Conservation (phyloP, 352 stramenopile species). For the Elongisporangium anandrum region DNA sequence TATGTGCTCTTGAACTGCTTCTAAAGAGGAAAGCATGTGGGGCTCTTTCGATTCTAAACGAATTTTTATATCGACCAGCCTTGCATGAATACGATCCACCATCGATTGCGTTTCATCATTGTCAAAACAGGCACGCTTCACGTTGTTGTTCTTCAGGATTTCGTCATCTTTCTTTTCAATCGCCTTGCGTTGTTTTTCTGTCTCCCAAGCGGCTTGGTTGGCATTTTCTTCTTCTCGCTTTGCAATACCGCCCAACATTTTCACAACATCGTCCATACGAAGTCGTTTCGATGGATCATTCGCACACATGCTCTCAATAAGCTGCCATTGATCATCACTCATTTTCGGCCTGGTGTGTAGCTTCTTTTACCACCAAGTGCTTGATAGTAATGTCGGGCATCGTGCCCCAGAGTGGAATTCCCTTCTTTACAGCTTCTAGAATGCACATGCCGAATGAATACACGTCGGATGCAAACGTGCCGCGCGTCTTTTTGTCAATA, state of each 20-base stretch:
- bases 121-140: neutral
- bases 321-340: neutral
- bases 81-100: neutral
- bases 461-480: neutral
- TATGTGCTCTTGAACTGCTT: neutral
- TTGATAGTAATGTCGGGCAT: neutral
- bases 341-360: neutral
- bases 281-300: slow-evolving; percentile 1
- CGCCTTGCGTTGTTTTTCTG: neutral
- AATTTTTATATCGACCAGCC: neutral
- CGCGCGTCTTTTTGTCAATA: neutral
- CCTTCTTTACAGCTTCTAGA: neutral
- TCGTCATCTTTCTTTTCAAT: neutral
- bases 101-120: neutral
- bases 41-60: neutral
- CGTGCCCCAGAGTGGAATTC: neutral
- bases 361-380: neutral
- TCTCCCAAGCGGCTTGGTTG: neutral
- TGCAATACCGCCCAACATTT: neutral
- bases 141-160: neutral
- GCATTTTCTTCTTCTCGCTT: neutral
- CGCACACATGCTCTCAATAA: slow-evolving; percentile 1
- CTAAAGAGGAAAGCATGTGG: neutral
- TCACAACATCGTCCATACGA: neutral
- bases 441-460: neutral